Evolutionary conservation across 768 basidiomycete genomes (phyloP).

Genomic region (Infundibulicybe gibba): DNA sequence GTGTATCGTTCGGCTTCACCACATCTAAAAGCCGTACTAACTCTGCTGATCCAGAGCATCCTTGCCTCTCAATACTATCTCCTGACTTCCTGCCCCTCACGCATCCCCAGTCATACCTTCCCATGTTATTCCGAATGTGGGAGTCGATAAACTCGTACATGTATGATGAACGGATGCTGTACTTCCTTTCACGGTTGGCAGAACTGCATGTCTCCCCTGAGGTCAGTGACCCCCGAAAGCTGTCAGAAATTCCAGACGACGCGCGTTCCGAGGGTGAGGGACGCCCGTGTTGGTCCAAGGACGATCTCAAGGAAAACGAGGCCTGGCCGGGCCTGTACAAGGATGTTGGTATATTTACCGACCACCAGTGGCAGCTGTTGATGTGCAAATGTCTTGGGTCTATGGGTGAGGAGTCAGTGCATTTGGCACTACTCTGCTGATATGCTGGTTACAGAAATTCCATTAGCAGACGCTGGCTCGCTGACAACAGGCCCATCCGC

Average conservation of each 20-base stretch:
- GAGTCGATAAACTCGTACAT: conserved; percentile 85
- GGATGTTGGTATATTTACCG: conserved; percentile 84
- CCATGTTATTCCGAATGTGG: conserved; percentile 84
- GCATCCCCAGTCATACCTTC: conserved; percentile 82
- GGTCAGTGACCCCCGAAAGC: conserved; percentile 67
- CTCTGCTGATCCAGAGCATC: conserved; percentile 44
- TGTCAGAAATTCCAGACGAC: conserved; percentile 69
- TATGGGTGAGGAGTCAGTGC: conserved; percentile 53
- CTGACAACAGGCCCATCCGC: conserved; percentile 73
- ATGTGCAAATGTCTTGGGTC: conserved; percentile 88
- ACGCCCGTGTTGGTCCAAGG: conserved; percentile 50
- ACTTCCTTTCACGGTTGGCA: conserved; percentile 73
- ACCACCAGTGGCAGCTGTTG: conserved; percentile 79
- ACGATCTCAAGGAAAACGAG: conserved; percentile 32
- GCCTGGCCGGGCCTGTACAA: conserved; percentile 76
- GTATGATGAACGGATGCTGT: conserved; percentile 87
- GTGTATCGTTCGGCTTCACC: conserved; percentile 20
- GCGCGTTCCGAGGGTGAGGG: conserved; percentile 59
- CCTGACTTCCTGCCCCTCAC: conserved; percentile 79
- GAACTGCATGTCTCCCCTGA: conserved; percentile 80
- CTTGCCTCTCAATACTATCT: conserved; percentile 84
- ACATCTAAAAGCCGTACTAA: conserved; percentile 3
- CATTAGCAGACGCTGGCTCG: conserved; percentile 69
- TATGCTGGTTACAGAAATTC: conserved; percentile 47
- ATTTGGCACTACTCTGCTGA: conserved; percentile 3